Evolutionary conservation across 2,329 filamentous ascomycete species (phyloP).

Genomic region (Cytospora piceicola): DNA sequence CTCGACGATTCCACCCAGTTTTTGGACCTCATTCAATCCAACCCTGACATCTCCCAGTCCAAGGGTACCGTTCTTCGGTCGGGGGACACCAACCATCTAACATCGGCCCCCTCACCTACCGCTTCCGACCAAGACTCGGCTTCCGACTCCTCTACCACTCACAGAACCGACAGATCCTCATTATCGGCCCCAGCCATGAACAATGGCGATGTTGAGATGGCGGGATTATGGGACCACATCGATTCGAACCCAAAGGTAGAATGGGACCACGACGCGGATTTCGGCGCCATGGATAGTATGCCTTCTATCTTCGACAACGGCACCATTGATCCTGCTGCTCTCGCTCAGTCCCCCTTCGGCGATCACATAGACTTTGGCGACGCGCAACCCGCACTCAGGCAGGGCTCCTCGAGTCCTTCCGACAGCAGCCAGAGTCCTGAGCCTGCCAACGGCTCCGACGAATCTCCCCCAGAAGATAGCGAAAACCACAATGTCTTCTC

Average conservation of each 20-base stretch:
- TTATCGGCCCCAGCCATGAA: constrained; percentile 50
- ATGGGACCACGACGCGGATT: constrained; percentile 48
- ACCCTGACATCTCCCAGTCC: constrained; percentile 25
- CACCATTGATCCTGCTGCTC: constrained; percentile 43
- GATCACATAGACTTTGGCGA: constrained; percentile 42
- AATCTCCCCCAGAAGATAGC: constrained; percentile 17
- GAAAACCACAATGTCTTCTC: constrained; percentile 24
- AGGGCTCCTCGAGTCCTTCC: constrained; percentile 31
- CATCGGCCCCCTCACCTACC: constrained; percentile 48
- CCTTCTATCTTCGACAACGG: constrained; percentile 43
- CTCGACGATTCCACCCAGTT: constrained; percentile 23
- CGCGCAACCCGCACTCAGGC: constrained; percentile 32
- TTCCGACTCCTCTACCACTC: constrained; percentile 56
- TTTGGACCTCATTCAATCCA: constrained; percentile 25
- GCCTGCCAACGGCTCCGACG: constrained; percentile 35
- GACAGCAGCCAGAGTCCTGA: constrained; percentile 55
- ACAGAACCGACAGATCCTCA: constrained; percentile 51
- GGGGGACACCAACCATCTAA: constrained; percentile 40
- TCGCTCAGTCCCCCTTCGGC: constrained; percentile 36
- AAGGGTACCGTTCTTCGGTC: constrained; percentile 31
- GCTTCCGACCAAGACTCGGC: constrained; percentile 52
- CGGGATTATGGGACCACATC: constrained; percentile 32
- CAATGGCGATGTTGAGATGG: constrained; percentile 49
- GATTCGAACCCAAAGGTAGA: constrained; percentile 34
- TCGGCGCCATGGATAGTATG: constrained; percentile 45